Evolutionary conservation across 148 eudicot species (phyloP).

Genomic region (Rhododendron henanense): DNA sequence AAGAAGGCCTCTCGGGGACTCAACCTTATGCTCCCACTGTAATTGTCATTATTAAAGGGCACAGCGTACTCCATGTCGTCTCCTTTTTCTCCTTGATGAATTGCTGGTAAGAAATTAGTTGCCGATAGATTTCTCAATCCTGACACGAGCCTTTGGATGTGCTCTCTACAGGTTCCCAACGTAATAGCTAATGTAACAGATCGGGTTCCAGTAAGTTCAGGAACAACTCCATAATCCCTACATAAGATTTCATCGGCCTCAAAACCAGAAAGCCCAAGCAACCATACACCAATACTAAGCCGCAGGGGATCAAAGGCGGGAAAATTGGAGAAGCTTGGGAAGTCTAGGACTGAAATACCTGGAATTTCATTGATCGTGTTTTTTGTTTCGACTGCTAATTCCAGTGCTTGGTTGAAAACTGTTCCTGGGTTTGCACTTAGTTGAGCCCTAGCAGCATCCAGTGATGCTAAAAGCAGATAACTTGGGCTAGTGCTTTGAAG

Average conservation of each 20-base stretch:
- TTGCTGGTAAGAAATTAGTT: neutral
- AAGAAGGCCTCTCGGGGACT: constrained; percentile 80
- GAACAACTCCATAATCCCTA: constrained; percentile 45
- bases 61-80: neutral
- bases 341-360: constrained; percentile 45
- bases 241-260: constrained; percentile 57
- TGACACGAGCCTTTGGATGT: constrained; percentile 41
- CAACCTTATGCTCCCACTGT: constrained; percentile 37
- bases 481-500: constrained; percentile 82
- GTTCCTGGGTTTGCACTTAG: constrained; percentile 31
- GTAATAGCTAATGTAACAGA: constrained; percentile 58
- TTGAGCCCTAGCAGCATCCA: constrained; percentile 72
- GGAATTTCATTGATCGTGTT: constrained; percentile 35
- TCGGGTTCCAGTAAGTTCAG: constrained; percentile 52
- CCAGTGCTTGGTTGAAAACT: constrained; percentile 39
- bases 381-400: constrained; percentile 46
- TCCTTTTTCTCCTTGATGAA: neutral
- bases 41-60: constrained; percentile 3
- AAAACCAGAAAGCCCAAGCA: constrained; percentile 55
- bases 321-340: constrained; percentile 19
- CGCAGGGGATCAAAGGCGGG: constrained; percentile 59
- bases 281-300: constrained; percentile 44
- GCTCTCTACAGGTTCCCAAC: constrained; percentile 60
- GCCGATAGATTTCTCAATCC: constrained; percentile 55
- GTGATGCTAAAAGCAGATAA: constrained; percentile 62